Percentiles rank a stretch among this genome's conserved stretches.
These are phyloP conservation scores for Aphanomyces astaci DNA, from an alignment of 352 stramenopile genomes.

Conservation along the genomic window DNA sequence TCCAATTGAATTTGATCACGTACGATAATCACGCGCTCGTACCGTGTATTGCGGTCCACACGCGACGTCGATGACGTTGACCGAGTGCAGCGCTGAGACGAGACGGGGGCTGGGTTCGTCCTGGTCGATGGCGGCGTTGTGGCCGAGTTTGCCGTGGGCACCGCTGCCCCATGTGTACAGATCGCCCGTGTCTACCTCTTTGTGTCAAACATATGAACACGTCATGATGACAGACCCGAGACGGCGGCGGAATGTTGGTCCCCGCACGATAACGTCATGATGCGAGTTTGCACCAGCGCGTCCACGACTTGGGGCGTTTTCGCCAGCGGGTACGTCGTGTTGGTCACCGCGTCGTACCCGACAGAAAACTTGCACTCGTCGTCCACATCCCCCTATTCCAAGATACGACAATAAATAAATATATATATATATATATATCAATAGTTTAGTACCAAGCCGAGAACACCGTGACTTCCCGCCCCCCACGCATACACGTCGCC, in stretches of 20 bases:
- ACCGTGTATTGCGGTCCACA: conserved; percentile 60
- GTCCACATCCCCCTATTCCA: conserved; percentile 47
- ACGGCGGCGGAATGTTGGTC: conserved; percentile 61
- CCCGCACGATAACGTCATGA: conserved; percentile 45
- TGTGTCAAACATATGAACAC: not conserved
- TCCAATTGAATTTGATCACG: not conserved
- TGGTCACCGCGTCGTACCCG: conserved; percentile 52
- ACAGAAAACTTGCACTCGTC: conserved; percentile 57
- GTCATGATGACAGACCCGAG: conserved; percentile 34
- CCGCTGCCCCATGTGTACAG: conserved; percentile 67
- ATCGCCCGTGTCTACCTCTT: conserved; percentile 43
- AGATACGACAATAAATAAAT: not conserved
- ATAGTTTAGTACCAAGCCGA: conserved; percentile 56
- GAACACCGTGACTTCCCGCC: conserved; percentile 50
- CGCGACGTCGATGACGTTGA: conserved; percentile 43
- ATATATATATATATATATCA: not conserved
- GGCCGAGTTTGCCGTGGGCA: conserved; percentile 59
- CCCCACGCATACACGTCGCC: conserved; percentile 63
- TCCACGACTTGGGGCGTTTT: conserved; percentile 38
- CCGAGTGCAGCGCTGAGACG: conserved; percentile 47
- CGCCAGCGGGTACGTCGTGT: conserved; percentile 63
- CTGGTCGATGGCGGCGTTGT: conserved; percentile 33
- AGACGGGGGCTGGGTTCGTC: conserved; percentile 44
- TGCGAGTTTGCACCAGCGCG: conserved; percentile 39
- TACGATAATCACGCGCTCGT: not conserved